Conservation (phyloP, 1,139 yeast species). For the Pichia kudriavzevii region DNA sequence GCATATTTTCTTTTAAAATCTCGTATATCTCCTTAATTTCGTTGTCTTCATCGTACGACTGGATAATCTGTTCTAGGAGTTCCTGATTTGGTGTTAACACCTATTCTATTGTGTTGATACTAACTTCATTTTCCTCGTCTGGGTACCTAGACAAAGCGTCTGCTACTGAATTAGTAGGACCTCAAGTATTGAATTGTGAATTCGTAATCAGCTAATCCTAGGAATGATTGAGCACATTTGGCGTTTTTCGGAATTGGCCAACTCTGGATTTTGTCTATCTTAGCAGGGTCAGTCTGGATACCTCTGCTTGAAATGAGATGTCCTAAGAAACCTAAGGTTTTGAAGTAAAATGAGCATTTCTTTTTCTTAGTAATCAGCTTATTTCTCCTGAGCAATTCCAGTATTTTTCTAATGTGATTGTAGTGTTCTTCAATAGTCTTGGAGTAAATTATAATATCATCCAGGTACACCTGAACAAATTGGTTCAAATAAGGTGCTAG, state of each 20-base stretch:
- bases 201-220: conserved; percentile 12
- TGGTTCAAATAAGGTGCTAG: conserved; percentile 13
- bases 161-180: too few relatives aligned
- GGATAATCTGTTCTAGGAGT: too few relatives aligned
- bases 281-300: conserved; percentile 8
- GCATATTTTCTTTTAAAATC: too few relatives aligned
- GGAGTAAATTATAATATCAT: conserved; percentile 25
- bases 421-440: conserved; percentile 16
- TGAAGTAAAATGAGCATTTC: conserved; percentile 10
- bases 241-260: conserved; percentile 10
- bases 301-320: conserved; percentile 4
- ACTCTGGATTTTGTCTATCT: conserved; percentile 5
- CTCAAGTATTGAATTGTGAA: too few relatives aligned
- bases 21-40: too few relatives aligned
- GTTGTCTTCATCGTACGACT: too few relatives aligned
- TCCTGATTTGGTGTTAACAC: too few relatives aligned
- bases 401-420: conserved; percentile 15
- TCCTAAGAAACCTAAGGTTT: conserved; percentile 12
- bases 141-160: too few relatives aligned
- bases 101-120: too few relatives aligned
- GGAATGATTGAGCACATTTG: conserved; percentile 4
- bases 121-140: too few relatives aligned
- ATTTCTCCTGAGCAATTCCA: conserved; percentile 13
- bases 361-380: conserved; percentile 4
- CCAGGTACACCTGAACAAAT: conserved; percentile 20